phyloP scores from a whole-genome alignment of 345 rosid genomes.

The Odontarrhena argentea region DNA sequence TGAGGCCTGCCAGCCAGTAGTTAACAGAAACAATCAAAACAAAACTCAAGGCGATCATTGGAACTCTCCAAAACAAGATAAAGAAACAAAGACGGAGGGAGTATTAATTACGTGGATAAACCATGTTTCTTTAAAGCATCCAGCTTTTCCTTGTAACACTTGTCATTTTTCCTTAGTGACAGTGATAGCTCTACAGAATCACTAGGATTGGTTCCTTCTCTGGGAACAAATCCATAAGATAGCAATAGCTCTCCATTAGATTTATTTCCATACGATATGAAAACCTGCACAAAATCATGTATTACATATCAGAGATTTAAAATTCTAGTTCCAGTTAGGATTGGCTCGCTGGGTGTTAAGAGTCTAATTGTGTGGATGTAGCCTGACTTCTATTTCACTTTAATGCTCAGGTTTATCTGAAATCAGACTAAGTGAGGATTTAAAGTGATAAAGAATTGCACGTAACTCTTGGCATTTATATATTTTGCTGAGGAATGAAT shows the following conservation, averaged over 20 bases:
- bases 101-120: conserved; percentile 60
- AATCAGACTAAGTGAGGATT: conserved; percentile 10
- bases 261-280: conserved; percentile 94
- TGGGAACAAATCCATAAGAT: conserved; percentile 92
- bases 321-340: conserved; percentile 10
- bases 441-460: conserved; percentile 19
- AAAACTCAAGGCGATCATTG: conserved; percentile 16
- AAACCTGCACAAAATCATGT: conserved; percentile 65
- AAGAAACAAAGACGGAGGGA: conserved; percentile 10
- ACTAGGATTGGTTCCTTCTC: conserved; percentile 88
- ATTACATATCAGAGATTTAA: conserved; percentile 28
- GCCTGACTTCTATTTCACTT: neutral
- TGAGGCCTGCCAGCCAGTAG: conserved; percentile 56
- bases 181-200: conserved; percentile 85
- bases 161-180: conserved; percentile 71
- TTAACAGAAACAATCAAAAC: neutral
- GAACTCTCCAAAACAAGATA: neutral
- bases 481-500: conserved; percentile 1
- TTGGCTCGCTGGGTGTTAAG: conserved; percentile 5
- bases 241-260: conserved; percentile 89
- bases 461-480: neutral
- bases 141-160: conserved; percentile 75
- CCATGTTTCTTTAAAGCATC: conserved; percentile 80
- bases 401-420: neutral
- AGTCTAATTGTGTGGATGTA: neutral